These are phyloP conservation scores for Pythium diclinum DNA, from an alignment of 352 stramenopile species.

Conservation along the genomic window DNA sequence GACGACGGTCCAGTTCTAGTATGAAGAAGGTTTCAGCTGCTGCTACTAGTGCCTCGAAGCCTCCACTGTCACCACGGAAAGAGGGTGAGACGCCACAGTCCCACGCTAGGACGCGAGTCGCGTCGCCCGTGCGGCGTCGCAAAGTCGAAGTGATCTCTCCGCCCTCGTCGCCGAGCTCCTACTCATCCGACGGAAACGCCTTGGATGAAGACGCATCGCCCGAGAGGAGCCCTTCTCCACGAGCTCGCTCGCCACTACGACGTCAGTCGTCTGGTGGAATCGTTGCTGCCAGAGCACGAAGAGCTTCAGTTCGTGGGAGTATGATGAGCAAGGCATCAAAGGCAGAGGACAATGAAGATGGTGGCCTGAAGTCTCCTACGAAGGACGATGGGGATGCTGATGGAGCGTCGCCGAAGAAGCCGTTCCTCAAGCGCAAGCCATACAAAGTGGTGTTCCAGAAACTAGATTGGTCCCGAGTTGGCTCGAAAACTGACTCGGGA, in stretches of 20 bases:
- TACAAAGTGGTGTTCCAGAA: conserved; percentile 68
- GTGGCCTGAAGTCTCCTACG: background rate
- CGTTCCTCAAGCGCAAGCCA: conserved; percentile 67
- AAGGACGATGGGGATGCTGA: background rate
- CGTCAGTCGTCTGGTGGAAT: conserved; percentile 12
- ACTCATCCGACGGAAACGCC: conserved; percentile 32
- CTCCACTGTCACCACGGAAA: conserved; percentile 19
- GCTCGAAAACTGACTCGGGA: conserved; percentile 46
- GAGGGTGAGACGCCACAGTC: background rate
- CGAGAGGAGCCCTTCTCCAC: background rate
- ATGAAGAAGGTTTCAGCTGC: background rate
- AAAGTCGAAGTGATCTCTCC: conserved; percentile 48
- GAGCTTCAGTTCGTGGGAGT: background rate
- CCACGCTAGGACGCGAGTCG: conserved; percentile 2
- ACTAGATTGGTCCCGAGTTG: conserved; percentile 56
- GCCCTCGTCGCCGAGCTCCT: conserved; percentile 52
- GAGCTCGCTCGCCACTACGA: background rate
- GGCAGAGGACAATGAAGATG: background rate
- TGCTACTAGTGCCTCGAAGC: background rate
- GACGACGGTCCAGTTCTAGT: background rate
- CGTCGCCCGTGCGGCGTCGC: conserved; percentile 27
- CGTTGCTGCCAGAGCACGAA: conserved; percentile 3
- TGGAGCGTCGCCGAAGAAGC: conserved; percentile 15
- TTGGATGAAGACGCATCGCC: conserved; percentile 6
- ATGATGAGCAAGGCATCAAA: conserved; percentile 1